Conservation (phyloP, 805 yeast genomes). For the Candida vartiovaarae region DNA sequence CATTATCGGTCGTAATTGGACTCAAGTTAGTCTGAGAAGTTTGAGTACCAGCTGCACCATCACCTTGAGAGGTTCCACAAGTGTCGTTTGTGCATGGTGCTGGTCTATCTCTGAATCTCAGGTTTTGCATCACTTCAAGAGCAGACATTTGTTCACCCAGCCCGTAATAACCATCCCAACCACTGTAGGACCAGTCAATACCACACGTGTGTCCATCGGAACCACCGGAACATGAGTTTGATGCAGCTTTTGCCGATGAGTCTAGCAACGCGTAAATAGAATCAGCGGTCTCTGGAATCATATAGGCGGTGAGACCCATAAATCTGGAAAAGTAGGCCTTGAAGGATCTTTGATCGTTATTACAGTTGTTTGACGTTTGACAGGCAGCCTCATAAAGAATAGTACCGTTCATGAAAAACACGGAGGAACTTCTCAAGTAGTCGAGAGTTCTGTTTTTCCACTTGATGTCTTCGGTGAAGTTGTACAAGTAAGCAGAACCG, state of each 20-base stretch:
- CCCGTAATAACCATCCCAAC: slow-evolving; percentile 67
- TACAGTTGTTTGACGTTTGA: slow-evolving; percentile 48
- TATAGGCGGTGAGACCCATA: slow-evolving; percentile 52
- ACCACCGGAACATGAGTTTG: slow-evolving; percentile 75
- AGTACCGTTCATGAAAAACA: slow-evolving; percentile 47
- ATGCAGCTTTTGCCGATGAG: slow-evolving; percentile 63
- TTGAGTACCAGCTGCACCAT: slow-evolving; percentile 56
- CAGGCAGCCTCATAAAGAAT: slow-evolving; percentile 71
- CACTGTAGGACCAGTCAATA: slow-evolving; percentile 50
- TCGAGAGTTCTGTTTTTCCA: slow-evolving; percentile 52
- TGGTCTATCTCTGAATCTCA: slow-evolving; percentile 29
- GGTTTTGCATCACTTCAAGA: slow-evolving; percentile 45
- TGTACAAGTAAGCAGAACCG: slow-evolving; percentile 64
- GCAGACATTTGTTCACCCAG: slow-evolving; percentile 84
- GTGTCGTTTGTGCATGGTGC: slow-evolving; percentile 52
- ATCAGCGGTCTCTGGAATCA: slow-evolving; percentile 49
- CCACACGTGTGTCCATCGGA: slow-evolving; percentile 80
- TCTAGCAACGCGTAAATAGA: slow-evolving; percentile 39
- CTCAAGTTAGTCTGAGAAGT: slow-evolving; percentile 27
- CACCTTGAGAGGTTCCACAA: slow-evolving; percentile 65
- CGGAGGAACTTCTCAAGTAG: slow-evolving; percentile 41
- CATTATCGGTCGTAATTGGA: slow-evolving; percentile 31
- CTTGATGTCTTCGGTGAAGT: slow-evolving; percentile 46
- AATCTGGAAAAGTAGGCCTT: slow-evolving; percentile 64
- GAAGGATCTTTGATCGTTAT: slow-evolving; percentile 70